Evolutionary conservation across 768 basidiomycete genomes (phyloP), one percentile per base, ranked within the genome.

Genomic region (Chalciporus sphaerocephalus): DNA sequence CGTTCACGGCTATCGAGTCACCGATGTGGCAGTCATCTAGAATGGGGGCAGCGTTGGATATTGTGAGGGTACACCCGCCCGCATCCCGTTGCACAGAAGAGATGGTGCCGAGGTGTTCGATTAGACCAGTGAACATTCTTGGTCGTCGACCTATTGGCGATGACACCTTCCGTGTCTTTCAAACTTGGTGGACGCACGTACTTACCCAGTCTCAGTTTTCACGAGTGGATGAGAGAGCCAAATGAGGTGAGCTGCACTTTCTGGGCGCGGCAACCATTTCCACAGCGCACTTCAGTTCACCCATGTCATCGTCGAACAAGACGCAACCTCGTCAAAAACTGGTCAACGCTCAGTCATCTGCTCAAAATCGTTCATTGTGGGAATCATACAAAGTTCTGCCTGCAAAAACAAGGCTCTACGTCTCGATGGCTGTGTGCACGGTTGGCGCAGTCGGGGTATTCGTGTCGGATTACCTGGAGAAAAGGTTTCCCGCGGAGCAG

Each of bases 1-100:
- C 88, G 50, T 90, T 87, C 52, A 92, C 85, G 33, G 88, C 87
- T 44, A 95, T 98, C 20, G 92, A 94, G 72, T 98, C 96, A 2
- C 96, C 96, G 42, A 93, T 74, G 52, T 85, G 80, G 69, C 93
- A 98, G 63, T 99, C 96, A 5, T 62, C 80, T 3, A 99, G 74
- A 57, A 99, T 85, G 5, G 79, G 72, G 0, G 72, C 78, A 3
- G 86, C 75, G 48, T 90, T 68, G 15, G 76, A 69, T 64, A 99
- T 84, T 9, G 80, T 85, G 38, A 97, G 73, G 3, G 85, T 85
- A 68, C 91, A 96, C 6, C 95, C 93, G 12, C 81, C 81, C 13
- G 65, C 66, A 56, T 92, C 86, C 27, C 72, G 73, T 18, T 71
- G 68, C 54, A 92, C 80, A 47, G 72, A 69, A 12, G 76, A 69